phyloP scores from a whole-genome alignment of 2,329 filamentous ascomycete genomes.

The Fusarium sp. region DNA sequence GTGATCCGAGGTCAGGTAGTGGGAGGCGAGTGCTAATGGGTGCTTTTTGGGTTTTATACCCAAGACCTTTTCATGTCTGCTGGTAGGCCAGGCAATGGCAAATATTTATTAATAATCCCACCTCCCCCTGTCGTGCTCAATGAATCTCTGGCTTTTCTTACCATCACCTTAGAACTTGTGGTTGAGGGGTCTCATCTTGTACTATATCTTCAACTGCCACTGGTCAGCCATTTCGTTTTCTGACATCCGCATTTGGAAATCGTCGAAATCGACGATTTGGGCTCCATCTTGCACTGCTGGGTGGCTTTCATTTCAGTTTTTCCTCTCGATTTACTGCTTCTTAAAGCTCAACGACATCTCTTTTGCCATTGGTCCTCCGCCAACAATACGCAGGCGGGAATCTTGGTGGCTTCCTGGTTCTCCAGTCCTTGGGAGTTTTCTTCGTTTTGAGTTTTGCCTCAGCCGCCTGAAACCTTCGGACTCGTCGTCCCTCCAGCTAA shows the following conservation, averaged over 20 bases:
- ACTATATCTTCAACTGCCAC: background rate
- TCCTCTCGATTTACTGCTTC: background rate
- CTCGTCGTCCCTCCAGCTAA: too few relatives aligned
- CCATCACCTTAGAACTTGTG: background rate
- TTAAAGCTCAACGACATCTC: constrained; percentile 1
- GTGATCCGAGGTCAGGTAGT: background rate
- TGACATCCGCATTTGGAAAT: constrained; percentile 5
- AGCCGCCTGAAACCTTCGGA: background rate
- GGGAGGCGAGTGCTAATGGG: background rate
- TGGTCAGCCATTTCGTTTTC: background rate
- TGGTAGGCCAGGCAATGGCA: constrained; percentile 1
- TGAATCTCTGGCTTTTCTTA: background rate
- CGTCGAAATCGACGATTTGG: background rate
- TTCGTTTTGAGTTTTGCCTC: constrained; percentile 15
- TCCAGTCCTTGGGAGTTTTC: constrained; percentile 2
- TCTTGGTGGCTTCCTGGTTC: background rate
- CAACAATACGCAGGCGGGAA: background rate
- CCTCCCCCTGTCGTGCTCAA: constrained; percentile 1
- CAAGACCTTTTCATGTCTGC: background rate
- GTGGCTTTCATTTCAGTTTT: constrained; percentile 2
- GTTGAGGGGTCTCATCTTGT: background rate
- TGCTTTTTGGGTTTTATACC: background rate
- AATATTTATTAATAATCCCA: constrained; percentile 13
- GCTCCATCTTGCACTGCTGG: background rate
- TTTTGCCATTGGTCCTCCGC: background rate